Evolutionary conservation across 2,329 filamentous ascomycete genomes (phyloP), one percentile per base, ranked within the genome.

Genomic region (Colletotrichum falcatum): DNA sequence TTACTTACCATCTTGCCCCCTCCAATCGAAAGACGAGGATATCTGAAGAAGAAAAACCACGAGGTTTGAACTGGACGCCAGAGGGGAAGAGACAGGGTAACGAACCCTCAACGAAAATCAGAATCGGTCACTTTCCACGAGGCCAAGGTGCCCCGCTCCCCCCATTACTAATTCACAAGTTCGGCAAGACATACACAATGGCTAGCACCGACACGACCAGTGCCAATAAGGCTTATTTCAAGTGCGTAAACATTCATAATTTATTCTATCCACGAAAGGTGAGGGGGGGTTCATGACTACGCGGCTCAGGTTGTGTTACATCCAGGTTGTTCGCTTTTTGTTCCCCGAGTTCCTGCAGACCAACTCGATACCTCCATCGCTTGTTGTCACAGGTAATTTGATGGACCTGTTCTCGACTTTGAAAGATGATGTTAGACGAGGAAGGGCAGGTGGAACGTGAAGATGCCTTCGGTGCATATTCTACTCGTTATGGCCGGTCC

Each of bases 151-250:
- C 20, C n/a, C 12, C n/a, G 30, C 46, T 28, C 28, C 26, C 26
- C 28, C 33, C 14, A 8, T 37, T 28, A 23, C 60, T 48, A 44
- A 44, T 33, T 30, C 20, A 12, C 9, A 59, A 62, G 35, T 18
- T 44, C 26, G n/a, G 26, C 23, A 4, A 37, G 26, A 44, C 4
- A 42, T 28, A 49, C 23, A 44, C 20, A 44, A 62, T 51, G 60
- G 60, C 33, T 49, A 30, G 35, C 60, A 37, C 61, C n/a, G 65
- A 72, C 55, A 71, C 72, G 18, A 55, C 44, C 59, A 53, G 39
- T 33, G 70, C 62, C 72, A 73, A 73, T 59, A 73, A 71, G 61
- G 72, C 72, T 42, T 67, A 73, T 61, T 73, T 73, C 44, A 55
- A 73, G 72, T 73, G 48, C 44, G 72, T 72, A 42, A 30, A 42